These are phyloP conservation scores for Chlorella sp. DNA, from an alignment of 139 green algal species.

Conservation along the genomic window DNA sequence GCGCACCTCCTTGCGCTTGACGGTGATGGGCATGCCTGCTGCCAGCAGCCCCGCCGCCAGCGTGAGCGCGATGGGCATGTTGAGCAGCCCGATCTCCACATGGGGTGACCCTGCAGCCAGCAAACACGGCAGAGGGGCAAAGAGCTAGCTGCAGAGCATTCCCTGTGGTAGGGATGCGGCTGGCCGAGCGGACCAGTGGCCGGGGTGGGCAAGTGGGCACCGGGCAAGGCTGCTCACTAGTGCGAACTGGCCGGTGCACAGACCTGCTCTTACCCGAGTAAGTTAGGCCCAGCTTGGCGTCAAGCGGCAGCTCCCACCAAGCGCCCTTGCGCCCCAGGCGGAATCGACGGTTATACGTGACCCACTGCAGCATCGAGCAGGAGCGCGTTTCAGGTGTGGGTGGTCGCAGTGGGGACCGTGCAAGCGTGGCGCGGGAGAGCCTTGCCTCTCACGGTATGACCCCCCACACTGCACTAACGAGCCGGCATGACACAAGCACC, in stretches of 20 bases:
- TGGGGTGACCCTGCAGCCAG: slow-evolving; percentile 18
- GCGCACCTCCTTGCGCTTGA: slow-evolving; percentile 16
- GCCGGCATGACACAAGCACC: not conserved
- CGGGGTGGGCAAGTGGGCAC: too few species aligned
- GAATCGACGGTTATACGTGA: not conserved
- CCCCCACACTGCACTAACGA: too few species aligned
- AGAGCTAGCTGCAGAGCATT: too few species aligned
- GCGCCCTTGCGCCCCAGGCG: not conserved
- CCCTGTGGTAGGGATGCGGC: too few species aligned
- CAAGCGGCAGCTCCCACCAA: slow-evolving; percentile 22
- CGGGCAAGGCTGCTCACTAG: too few species aligned
- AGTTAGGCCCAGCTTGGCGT: slow-evolving; percentile 3
- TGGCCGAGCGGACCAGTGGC: too few species aligned
- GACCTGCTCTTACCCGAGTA: not conserved
- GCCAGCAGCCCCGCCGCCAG: slow-evolving; percentile 25
- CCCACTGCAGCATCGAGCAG: not conserved
- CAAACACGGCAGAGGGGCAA: too few species aligned
- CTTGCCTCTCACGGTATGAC: too few species aligned
- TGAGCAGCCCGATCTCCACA: slow-evolving; percentile 5
- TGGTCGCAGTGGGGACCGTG: not conserved
- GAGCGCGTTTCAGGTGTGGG: too few species aligned
- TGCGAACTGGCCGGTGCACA: too few species aligned
- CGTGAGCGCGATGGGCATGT: not conserved
- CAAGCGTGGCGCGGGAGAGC: not conserved
- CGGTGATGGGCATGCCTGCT: not conserved